Base-by-base conservation (phyloP, 192 early-diverging fungal species). In the Geranomyces michiganensis region DNA sequence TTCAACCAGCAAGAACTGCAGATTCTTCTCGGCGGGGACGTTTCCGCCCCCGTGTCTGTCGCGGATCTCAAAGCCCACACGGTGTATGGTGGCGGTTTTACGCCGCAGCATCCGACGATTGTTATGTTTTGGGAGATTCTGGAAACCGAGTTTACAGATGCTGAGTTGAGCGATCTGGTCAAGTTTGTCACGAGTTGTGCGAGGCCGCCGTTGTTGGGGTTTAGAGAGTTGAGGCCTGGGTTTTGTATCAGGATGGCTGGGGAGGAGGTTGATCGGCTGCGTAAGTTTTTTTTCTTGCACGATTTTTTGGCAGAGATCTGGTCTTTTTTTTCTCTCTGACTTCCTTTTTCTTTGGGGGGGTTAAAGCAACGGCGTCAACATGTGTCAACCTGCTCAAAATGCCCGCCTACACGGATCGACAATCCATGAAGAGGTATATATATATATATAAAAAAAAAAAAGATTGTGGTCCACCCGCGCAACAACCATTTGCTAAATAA, bases 1-100 rank as follows among this genome's bases (percentile, higher is more conserved):
- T 99, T 99, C 81, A 96, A 94, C 63, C 89, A 92, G 70, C 85
- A 90, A 71, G 96, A 99, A 78, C 81, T 97, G n/a, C 94, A 94
- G 62, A 85, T 92, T 17, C 85, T 99, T 21, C 65, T 99, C 56
- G 92, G 91, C 13, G 97, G 97, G 26, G 84, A 90, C 51, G 63
- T 55, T 9, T 79, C 85, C 8, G 81, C 84, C 4, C 86, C 87
- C 3, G 92, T 99, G 46, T 88, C 95, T 66, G 63, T 97, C 9
- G 80, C 74, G 13, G 93, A 97, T 73, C 80, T 96, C 64, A 81
- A 79, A 33, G 67, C 71, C 33, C 84, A 98, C 70, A 93, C 92
- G 0, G 78, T 85, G 0, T 97, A 94, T 59, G 84, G 82, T 0
- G 92, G 91, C 30, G 91, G 87, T 9, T 99, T 87, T 75, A 78